Evolutionary conservation across 768 basidiomycete species (phyloP).

Genomic region (Lentinula sp.): DNA sequence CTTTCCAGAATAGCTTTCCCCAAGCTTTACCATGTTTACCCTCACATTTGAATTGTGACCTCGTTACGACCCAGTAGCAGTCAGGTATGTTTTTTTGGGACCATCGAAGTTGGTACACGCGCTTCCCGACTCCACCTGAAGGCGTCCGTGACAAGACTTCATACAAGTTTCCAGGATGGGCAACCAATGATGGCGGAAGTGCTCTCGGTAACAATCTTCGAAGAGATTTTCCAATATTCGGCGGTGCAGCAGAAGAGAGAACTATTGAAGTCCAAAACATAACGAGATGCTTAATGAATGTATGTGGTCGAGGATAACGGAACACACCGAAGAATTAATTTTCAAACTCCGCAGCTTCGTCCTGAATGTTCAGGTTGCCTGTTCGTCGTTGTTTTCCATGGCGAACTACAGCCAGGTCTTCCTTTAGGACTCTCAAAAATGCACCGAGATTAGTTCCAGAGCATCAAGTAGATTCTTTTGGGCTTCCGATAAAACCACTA

Average conservation of each 20-base stretch:
- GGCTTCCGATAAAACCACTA: conserved; percentile 60
- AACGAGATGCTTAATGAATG: not conserved
- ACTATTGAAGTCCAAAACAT: conserved; percentile 32
- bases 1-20: conserved; percentile 77
- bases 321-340: conserved; percentile 12
- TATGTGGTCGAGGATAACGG: conserved; percentile 3
- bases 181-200: conserved; percentile 55
- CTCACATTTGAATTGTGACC: conserved; percentile 63
- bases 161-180: conserved; percentile 59
- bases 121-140: conserved; percentile 58
- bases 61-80: conserved; percentile 74
- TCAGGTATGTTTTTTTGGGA: conserved; percentile 54
- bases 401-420: conserved; percentile 1
- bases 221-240: conserved; percentile 32
- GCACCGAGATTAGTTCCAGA: conserved; percentile 4
- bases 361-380: conserved; percentile 16
- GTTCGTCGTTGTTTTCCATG: conserved; percentile 7
- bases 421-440: conserved; percentile 5
- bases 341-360: conserved; percentile 19
- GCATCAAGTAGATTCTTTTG: conserved; percentile 45
- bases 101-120: conserved; percentile 75
- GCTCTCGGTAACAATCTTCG: conserved; percentile 52
- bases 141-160: conserved; percentile 68
- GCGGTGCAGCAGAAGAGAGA: conserved; percentile 10
- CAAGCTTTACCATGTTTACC: conserved; percentile 79